phyloP scores from a whole-genome alignment of 75 land plant genomes.

The Cryptomeria japonica region DNA sequence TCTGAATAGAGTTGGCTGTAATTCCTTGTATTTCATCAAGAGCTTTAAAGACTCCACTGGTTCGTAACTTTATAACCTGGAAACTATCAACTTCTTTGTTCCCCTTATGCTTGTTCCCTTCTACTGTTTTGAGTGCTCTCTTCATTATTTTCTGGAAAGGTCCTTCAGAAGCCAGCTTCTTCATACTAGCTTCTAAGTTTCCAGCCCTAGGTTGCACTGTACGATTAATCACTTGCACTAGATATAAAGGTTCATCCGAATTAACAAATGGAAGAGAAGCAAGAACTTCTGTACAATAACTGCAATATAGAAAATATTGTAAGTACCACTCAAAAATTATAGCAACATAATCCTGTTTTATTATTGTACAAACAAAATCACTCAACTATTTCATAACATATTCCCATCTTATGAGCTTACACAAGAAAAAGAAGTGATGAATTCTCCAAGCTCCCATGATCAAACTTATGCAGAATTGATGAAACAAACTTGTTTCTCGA shows the following conservation, averaged over 20 bases:
- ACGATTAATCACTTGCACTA: constrained; percentile 85
- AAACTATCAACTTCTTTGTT: not conserved
- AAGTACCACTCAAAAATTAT: not conserved
- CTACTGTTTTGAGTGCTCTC: not conserved
- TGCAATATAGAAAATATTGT: constrained; percentile 23
- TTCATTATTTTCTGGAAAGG: constrained; percentile 30
- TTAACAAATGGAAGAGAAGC: constrained; percentile 77
- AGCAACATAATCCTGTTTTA: not conserved
- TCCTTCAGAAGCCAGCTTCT: constrained; percentile 51
- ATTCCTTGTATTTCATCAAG: constrained; percentile 2
- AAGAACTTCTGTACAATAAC: constrained; percentile 92
- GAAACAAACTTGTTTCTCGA: constrained; percentile 94
- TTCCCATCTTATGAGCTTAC: constrained; percentile 48
- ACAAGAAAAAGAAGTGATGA: constrained; percentile 67
- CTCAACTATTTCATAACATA: not conserved
- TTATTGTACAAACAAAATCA: not conserved
- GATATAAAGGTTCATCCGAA: constrained; percentile 95
- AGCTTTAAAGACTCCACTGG: not conserved
- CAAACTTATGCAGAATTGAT: constrained; percentile 90
- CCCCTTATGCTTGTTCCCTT: not conserved
- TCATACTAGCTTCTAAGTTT: constrained; percentile 75
- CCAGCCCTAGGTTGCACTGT: constrained; percentile 92
- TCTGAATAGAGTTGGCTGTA: not conserved
- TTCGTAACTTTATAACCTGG: not conserved
- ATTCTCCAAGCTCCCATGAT: constrained; percentile 51